Evolutionary conservation across 2,329 filamentous ascomycete species (phyloP), one percentile per base, ranked within the genome.

Genomic region (Madurella fahalii): DNA sequence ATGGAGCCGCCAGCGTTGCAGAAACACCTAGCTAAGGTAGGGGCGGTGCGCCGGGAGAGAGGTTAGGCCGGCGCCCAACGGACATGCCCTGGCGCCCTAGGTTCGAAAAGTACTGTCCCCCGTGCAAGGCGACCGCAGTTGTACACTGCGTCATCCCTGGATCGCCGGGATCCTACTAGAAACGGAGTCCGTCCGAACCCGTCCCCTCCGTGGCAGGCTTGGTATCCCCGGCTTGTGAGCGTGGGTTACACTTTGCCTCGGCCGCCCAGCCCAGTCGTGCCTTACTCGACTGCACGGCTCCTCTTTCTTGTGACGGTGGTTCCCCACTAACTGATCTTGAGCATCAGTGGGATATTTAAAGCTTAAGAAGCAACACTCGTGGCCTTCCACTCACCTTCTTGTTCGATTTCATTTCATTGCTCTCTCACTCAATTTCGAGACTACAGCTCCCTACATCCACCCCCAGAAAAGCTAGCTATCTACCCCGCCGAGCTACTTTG

Each of bases 161-260:
- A 34, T 49, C 45, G 30, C 16, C 48, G 48, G 43, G n/a, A 4
- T 12, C 47, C 37, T 43, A 30, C 43, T 54, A 16, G 32, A 47
- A 47, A 44, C 20, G 40, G 44, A 40, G 40, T 8, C n/a, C 20
- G 9, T 43, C 52, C 47, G 42, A 54, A 54, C 42, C 25, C 32
- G 32, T 25, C 17, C 30, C 50, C 50, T 50, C 40, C 18, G 31
- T 49, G 34, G 32, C 41, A 46, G 40, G 46, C 47, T 46, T 18
- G 20, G 34, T 15, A 11, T 2, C 40, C 39, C 37, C 16, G 20
- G 52, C 42, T 45, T 43, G 40, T 40, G 41, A 44, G 34, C 9
- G 40, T 20, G 45, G n/a, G 34, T 15, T 40, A 17, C 31, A 18
- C 25, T 50, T 48, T 60, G 47, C 58, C 58, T 60, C 58, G 58